phyloP scores from a whole-genome alignment of 768 basidiomycete genomes.

The Tulasnella sp. region DNA sequence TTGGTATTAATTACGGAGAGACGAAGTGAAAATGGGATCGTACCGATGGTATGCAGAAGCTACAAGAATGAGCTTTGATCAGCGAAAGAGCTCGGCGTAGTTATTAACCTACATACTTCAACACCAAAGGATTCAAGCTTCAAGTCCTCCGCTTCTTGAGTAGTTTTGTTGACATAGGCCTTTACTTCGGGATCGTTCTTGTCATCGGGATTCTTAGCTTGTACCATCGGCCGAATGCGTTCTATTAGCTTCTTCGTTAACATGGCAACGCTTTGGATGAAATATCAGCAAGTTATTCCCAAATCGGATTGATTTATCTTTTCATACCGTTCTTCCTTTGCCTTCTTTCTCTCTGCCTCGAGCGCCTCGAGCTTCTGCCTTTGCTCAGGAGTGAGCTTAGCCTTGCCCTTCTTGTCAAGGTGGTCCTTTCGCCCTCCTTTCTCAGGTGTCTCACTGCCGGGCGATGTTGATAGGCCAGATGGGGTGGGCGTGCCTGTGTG shows the following conservation, averaged over 20 bases:
- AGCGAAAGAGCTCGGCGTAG: neutral
- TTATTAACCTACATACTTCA: conserved; percentile 54
- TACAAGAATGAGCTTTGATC: conserved; percentile 36
- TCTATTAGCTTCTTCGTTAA: conserved; percentile 79
- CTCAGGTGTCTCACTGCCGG: conserved; percentile 34
- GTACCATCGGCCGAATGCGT: conserved; percentile 83
- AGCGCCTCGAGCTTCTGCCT: conserved; percentile 76
- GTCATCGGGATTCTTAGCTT: conserved; percentile 77
- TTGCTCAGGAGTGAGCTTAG: conserved; percentile 74
- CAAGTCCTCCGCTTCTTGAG: conserved; percentile 84
- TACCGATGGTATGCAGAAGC: conserved; percentile 80
- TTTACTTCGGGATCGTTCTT: conserved; percentile 79
- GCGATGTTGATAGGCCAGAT: conserved; percentile 30
- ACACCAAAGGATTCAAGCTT: conserved; percentile 98
- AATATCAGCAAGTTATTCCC: too few species aligned
- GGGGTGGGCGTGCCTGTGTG: conserved; percentile 16
- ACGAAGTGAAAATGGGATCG: neutral
- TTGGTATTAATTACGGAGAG: neutral
- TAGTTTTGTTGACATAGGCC: conserved; percentile 72
- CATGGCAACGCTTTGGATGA: conserved; percentile 31
- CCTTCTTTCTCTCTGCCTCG: conserved; percentile 74
- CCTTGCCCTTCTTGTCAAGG: conserved; percentile 40
- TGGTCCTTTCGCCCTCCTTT: conserved; percentile 38
- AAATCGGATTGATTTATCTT: neutral
- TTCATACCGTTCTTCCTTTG: conserved; percentile 60